phyloP scores from a whole-genome alignment of 225 moss, liverwort and hornwort genomes.

The Marchantia paleacea region DNA sequence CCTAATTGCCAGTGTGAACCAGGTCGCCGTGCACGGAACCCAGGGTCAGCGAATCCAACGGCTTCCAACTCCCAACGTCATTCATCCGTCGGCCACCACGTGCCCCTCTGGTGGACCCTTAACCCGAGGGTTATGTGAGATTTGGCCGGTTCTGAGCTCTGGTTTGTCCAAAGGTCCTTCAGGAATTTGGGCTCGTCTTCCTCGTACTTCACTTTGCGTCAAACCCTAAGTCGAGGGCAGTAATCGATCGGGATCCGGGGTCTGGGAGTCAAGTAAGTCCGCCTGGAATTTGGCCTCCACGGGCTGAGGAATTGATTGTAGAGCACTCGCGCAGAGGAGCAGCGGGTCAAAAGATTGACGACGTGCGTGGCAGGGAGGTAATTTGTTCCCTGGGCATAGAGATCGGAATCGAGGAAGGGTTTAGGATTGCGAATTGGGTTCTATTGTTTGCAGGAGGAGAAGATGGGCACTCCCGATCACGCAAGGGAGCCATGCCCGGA shows the following conservation, averaged over 20 bases:
- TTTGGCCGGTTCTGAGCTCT: constrained; percentile 1
- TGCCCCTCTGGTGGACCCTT: background rate
- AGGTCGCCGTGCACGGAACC: background rate
- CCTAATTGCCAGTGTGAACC: constrained; percentile 7
- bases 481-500: constrained; percentile 51
- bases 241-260: background rate
- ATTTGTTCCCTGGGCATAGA: background rate
- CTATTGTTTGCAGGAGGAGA: background rate
- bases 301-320: background rate
- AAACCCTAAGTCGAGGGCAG: constrained; percentile 5
- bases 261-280: background rate
- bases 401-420: background rate
- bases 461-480: constrained; percentile 48
- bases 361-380: background rate
- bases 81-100: background rate
- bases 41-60: background rate
- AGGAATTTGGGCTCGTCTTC: background rate
- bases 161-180: background rate
- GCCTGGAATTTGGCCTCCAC: background rate
- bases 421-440: background rate
- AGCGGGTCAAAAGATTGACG: background rate
- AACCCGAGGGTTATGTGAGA: background rate
- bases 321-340: background rate
- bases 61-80: background rate
- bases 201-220: background rate